Conservation (phyloP, 805 yeast species). For the Pichia deserticola region DNA sequence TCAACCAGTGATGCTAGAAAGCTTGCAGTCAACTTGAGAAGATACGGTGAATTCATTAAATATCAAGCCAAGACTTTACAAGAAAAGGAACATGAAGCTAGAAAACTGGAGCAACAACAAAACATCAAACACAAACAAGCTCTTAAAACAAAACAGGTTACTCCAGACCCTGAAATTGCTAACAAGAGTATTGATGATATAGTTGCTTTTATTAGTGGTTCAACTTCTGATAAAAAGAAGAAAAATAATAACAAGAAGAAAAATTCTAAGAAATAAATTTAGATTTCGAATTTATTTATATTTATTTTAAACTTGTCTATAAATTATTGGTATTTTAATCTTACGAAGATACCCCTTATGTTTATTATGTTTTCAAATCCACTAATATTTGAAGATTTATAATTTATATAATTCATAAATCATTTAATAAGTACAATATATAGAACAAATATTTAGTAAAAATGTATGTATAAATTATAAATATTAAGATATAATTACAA, state of each 20-base stretch:
- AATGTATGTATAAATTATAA: background rate
- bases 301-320: conserved; percentile 7
- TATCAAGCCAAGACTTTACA: conserved; percentile 15
- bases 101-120: conserved; percentile 14
- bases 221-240: conserved; percentile 23
- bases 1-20: conserved; percentile 60
- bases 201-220: conserved; percentile 63
- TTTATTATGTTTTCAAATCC: too few species aligned
- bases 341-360: background rate
- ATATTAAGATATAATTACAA: background rate
- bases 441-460: too few species aligned
- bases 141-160: conserved; percentile 28
- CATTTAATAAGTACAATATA: too few species aligned
- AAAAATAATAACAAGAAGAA: conserved; percentile 22
- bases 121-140: conserved; percentile 21
- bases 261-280: conserved; percentile 15
- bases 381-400: background rate
- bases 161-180: conserved; percentile 49
- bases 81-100: conserved; percentile 18
- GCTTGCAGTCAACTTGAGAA: conserved; percentile 53
- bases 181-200: conserved; percentile 65
- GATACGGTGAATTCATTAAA: conserved; percentile 32
- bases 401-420: too few species aligned
- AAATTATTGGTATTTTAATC: conserved; percentile 2
- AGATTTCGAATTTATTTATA: background rate